These are phyloP conservation scores for Albophoma yamanashiensis DNA, from an alignment of 2,329 filamentous ascomycete genomes.

Conservation along the genomic window DNA sequence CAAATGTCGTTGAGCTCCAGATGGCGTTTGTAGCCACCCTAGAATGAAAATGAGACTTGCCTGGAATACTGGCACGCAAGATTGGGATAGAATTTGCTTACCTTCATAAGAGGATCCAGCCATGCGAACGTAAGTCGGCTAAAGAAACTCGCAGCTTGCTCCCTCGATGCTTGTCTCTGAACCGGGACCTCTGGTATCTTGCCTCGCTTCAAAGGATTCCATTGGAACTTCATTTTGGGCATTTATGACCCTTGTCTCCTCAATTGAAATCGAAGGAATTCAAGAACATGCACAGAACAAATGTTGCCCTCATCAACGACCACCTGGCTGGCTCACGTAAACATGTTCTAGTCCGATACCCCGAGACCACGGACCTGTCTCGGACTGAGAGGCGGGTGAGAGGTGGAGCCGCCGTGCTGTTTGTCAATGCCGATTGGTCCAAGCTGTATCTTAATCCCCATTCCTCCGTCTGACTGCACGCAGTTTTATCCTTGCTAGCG, in stretches of 20 bases:
- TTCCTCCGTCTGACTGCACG: background rate
- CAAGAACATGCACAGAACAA: background rate
- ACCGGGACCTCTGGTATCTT: background rate
- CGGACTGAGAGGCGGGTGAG: background rate
- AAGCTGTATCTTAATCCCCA: background rate
- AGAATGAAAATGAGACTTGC: background rate
- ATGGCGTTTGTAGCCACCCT: background rate
- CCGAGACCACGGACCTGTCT: background rate
- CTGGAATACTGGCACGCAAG: background rate
- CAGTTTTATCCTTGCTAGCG: background rate
- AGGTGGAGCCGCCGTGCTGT: background rate
- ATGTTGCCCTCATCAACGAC: background rate
- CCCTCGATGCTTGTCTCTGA: background rate
- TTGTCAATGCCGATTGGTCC: background rate
- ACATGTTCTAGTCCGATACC: background rate
- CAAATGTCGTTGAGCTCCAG: background rate
- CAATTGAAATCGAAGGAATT: background rate
- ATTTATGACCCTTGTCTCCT: background rate
- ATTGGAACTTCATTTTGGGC: background rate
- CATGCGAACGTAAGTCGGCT: background rate
- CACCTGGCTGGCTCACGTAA: background rate
- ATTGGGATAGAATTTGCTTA: background rate
- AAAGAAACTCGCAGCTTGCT: background rate
- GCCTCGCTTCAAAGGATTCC: background rate
- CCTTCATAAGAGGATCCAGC: background rate